Conservation (phyloP, 495 filamentous ascomycete species). For the Xylaria venustula region DNA sequence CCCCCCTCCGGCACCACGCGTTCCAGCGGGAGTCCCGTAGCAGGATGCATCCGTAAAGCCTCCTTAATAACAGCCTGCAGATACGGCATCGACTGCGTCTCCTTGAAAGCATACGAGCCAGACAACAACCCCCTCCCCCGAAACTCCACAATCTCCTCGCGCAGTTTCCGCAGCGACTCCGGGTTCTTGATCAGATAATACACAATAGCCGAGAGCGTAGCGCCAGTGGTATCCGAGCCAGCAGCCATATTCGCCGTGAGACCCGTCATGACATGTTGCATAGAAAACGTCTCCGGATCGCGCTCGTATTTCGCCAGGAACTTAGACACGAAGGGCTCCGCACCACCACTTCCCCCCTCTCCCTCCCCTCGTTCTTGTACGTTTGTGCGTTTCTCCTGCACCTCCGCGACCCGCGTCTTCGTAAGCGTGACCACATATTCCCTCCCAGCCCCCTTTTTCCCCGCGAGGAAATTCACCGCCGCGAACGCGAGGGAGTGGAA, state of each 20-base stretch:
- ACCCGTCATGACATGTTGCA: constrained; percentile 47
- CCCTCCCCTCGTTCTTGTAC: constrained; percentile 2
- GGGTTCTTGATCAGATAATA: constrained; percentile 49
- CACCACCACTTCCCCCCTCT: not conserved
- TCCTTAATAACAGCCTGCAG: constrained; percentile 68
- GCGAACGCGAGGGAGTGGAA: constrained; percentile 44
- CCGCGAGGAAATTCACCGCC: constrained; percentile 29
- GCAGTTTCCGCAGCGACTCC: constrained; percentile 34
- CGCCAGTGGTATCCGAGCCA: constrained; percentile 57
- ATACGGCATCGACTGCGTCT: constrained; percentile 56
- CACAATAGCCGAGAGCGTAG: constrained; percentile 49
- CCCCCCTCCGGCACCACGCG: constrained; percentile 58
- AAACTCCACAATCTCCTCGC: constrained; percentile 35
- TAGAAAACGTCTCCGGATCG: constrained; percentile 49
- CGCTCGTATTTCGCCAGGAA: constrained; percentile 44
- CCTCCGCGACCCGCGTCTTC: constrained; percentile 37
- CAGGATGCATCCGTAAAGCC: constrained; percentile 58
- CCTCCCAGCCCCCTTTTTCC: constrained; percentile 39
- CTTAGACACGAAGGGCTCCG: constrained; percentile 41
- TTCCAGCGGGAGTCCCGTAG: constrained; percentile 53
- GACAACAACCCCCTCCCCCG: not conserved
- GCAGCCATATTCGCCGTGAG: constrained; percentile 51
- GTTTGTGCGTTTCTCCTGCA: constrained; percentile 15
- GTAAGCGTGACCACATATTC: constrained; percentile 44
- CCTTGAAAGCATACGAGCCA: constrained; percentile 40